Base-by-base conservation (phyloP, 1,284 basidiomycete species). In the Ganoderma resinaceum region DNA sequence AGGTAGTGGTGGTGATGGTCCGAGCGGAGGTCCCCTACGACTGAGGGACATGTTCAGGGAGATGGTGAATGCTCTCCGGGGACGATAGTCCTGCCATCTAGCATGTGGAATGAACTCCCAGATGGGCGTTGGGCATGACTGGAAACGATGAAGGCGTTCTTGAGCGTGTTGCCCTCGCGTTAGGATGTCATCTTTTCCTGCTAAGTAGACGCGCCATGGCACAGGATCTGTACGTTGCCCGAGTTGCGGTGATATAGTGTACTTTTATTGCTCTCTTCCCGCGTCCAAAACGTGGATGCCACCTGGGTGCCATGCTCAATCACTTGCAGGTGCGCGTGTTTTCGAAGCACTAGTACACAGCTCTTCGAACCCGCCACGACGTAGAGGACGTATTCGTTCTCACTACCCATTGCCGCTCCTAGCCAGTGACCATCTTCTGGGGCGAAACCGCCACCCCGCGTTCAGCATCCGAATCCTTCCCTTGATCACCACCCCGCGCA, bases 1-100 rank as follows among this genome's bases (percentile, higher is more conserved):
- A 0, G 69, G 57, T 18, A 61, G 61, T 1, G 63, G 57, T 26
- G 60, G 38, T 5, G 29, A 58, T 3, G 65, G 43, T 3, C 40
- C 29, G 26, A 64, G 64, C 26, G 62, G 69, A 63, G 66, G 67
- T 31, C 61, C 61, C 16, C 53, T 72, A 43, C 64, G 72, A 11
- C 38, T 78, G 53, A 72, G 76, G 59, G 73, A 71, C 38, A 71
- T 78, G 70, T 55, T 82, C 55, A 67, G 76, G 49, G 73, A 70
- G 60, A 75, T 78, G 77, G 65, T 80, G 59, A 66, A 68, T 38
- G 72, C 71, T 11, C 57, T 75, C 62, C 63, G 72, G 33, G 66
- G 72, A 23, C 57, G 72, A 26, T 75, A 66, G 62, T 12, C 40
- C 35, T 33, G 61, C 11, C 46, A 49, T n/a, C 23, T 12, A 20